A percentile compares a stretch with the other conserved stretches of the same genome.
These are phyloP conservation scores for Trypanosoma melophagium DNA, from an alignment of 208 protist species.

Conservation along the genomic window DNA sequence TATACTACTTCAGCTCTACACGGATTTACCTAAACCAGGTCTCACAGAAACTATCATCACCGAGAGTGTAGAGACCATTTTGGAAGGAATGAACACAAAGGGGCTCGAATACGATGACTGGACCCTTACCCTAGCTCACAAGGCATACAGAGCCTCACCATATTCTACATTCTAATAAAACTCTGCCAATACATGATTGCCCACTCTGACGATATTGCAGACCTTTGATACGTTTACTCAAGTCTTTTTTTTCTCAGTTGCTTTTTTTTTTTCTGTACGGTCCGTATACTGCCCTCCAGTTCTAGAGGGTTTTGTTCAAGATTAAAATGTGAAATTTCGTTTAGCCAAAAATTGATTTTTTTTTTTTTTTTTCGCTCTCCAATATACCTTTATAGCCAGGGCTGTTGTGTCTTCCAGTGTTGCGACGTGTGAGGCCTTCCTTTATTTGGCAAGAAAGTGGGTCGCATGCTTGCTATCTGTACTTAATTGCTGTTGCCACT, in stretches of 20 bases:
- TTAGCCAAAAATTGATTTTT: not conserved
- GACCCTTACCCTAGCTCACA: conserved; percentile 26
- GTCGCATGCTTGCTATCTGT: too few relatives aligned
- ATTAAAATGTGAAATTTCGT: too few relatives aligned
- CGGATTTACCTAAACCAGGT: conserved; percentile 16
- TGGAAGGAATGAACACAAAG: conserved; percentile 23
- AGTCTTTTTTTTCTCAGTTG: not conserved
- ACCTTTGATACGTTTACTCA: not conserved
- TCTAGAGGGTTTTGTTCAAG: too few relatives aligned
- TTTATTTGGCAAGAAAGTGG: too few relatives aligned
- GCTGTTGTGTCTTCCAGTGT: conserved; percentile 9
- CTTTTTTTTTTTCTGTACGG: not conserved
- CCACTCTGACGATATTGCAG: conserved; percentile 34
- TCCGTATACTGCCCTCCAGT: not conserved
- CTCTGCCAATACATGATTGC: not conserved
- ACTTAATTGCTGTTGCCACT: too few relatives aligned
- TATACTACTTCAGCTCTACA: conserved; percentile 25
- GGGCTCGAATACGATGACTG: conserved; percentile 28
- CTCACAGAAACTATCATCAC: conserved; percentile 17
- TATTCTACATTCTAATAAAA: conserved; percentile 8
- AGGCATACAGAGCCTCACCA: conserved; percentile 21
- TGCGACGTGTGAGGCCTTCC: too few relatives aligned
- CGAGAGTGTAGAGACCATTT: conserved; percentile 22
- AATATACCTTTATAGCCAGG: conserved; percentile 12
- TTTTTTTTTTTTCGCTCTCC: conserved; percentile 11